Conservation (phyloP, 192 early-diverging fungal genomes). For the Piromyces finnis region DNA sequence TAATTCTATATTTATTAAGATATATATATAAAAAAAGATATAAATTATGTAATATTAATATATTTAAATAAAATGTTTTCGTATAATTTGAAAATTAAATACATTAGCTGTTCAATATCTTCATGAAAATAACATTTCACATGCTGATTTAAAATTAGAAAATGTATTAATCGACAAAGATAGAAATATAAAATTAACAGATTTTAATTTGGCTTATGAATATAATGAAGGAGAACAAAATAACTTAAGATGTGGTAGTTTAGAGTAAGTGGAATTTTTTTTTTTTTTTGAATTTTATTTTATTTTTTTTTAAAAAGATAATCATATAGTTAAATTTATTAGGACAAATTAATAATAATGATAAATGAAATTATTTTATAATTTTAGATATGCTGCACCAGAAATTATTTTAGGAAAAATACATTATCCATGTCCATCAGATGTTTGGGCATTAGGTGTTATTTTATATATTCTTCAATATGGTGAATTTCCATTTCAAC, state of each 20-base stretch:
- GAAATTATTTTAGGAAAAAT: constrained; percentile 40
- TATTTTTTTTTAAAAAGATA: no score
- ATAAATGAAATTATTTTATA: no score
- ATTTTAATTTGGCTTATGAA: constrained; percentile 19
- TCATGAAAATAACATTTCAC: constrained; percentile 45
- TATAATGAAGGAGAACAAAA: constrained; percentile 1
- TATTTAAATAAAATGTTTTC: no score
- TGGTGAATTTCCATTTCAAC: not conserved
- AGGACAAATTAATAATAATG: no score
- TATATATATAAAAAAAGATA: no score
- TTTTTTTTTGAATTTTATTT: no score
- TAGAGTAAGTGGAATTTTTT: no score
- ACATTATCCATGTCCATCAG: constrained; percentile 43
- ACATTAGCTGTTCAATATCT: constrained; percentile 33
- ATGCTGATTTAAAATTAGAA: constrained; percentile 46
- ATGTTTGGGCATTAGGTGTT: constrained; percentile 20
- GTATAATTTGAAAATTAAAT: no score
- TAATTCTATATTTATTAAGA: no score
- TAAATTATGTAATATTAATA: no score
- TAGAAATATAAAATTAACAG: constrained; percentile 27
- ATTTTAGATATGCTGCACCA: constrained; percentile 39
- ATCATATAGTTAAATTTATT: no score
- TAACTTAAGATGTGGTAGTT: constrained; percentile 34
- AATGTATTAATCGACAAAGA: constrained; percentile 9
- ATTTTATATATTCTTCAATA: constrained; percentile 6